Evolutionary conservation across 352 stramenopile genomes (phyloP).

Genomic region (Phytophthora citricola): DNA sequence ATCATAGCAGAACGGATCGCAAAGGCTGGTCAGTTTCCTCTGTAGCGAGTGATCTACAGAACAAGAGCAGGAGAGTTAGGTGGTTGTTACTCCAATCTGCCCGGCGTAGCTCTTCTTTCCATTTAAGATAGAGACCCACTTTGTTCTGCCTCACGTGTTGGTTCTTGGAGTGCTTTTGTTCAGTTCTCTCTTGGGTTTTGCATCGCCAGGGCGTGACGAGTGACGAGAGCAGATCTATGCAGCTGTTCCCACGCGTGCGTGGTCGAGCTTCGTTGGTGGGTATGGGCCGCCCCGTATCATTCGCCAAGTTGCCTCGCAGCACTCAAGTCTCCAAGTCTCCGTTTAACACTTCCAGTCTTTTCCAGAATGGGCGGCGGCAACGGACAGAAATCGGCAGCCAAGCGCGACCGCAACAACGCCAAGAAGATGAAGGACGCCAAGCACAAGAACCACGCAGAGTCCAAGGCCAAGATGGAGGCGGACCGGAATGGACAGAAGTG

Average conservation of each 20-base stretch:
- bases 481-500: conserved; percentile 83
- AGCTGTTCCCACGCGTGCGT: conserved; percentile 26
- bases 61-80: conserved; percentile 7
- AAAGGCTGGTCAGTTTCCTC: conserved; percentile 3
- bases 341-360: background rate
- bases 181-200: background rate
- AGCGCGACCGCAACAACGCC: conserved; percentile 83
- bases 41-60: conserved; percentile 16
- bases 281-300: conserved; percentile 12
- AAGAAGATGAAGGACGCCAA: conserved; percentile 90
- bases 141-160: background rate
- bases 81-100: background rate
- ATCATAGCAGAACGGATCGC: conserved; percentile 6
- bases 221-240: conserved; percentile 29
- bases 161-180: conserved; percentile 1
- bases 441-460: conserved; percentile 80
- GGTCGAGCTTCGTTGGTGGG: conserved; percentile 13
- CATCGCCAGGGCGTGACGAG: conserved; percentile 1
- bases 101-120: conserved; percentile 8
- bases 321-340: conserved; percentile 15
- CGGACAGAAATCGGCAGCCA: conserved; percentile 80
- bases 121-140: conserved; percentile 9
- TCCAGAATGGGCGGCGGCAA: conserved; percentile 80
- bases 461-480: conserved; percentile 85
- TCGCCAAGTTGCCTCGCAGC: conserved; percentile 24